Evolutionary conservation across 2,329 filamentous ascomycete species (phyloP), one percentile per base, ranked within the genome.

Genomic region (Hypocrella siamensis): DNA sequence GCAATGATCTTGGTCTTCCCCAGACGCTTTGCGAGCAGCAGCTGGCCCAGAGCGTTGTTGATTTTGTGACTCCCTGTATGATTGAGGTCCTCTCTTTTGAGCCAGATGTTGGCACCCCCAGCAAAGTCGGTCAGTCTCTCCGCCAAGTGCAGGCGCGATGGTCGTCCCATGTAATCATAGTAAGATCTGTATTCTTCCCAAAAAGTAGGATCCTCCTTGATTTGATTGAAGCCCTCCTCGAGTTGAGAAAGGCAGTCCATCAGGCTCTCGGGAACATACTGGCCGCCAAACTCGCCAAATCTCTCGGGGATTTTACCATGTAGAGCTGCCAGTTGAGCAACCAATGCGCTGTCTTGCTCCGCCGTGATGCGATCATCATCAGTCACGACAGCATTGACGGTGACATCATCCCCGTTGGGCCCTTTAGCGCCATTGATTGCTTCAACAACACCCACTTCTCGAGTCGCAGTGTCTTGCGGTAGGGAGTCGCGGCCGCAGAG

Each of bases 1-100:
- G 90, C 90, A 45, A 98, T 98, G 46, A 98, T 96, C 53, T 85
- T 80, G 5, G 78, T 94, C 70, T 98, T 98, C 31, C 90, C 90
- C 30, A 98, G 60, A 39, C 84, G 69, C 45, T 70, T 70, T 2
- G 90, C 90, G 25, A 98, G 63, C 11, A 98, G 70, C 30, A 94
- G 75, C 56, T 98, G 90, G 3, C 90, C 90, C 7, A 98, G 65
- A 1, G 90, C 90, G 48, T 98, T 98, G 66, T 98, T 98, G 66
- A 98, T 96, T 70, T 98, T 98, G 68, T 98, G 90, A 40, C 82
- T 92, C 42, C 90, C 90, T 7, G 90, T 96, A 54, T 98, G 90
- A 59, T 96, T 96, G 35, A 96, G 65, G 53, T 98, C 90, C 60
- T 98, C 90, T 46, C 90, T 75, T 70, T 98, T 98, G 43, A 98